Evolutionary conservation across 352 stramenopile genomes (phyloP), one percentile per base, ranked within the genome.

Genomic region (Hyaloperonospora brassicae): DNA sequence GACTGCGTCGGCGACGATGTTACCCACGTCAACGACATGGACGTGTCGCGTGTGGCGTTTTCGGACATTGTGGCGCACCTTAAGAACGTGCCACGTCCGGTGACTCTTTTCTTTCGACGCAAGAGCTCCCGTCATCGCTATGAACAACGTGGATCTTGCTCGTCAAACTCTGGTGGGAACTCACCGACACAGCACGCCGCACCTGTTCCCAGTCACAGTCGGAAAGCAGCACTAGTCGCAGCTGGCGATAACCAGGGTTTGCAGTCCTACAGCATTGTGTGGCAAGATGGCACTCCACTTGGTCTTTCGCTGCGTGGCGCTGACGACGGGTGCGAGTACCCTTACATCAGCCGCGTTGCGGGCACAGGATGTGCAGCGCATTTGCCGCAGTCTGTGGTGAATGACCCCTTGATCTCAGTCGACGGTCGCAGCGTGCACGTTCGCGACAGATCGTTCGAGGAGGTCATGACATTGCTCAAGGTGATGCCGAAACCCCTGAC

Each of bases 391-490:
- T 76, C 79, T 34, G 81, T 87, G 40, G 57, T 88, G 42, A 86
- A 87, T 38, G 83, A 93, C 58, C 74, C 66, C 22, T 61, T 93
- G 23, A 82, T 90, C 8, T 89, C 79, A 13, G 74, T 93, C 25
- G 79, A 91, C 36, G 80, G 80, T n/a, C 76, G 76, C 12, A 91
- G 80, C 35, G 80, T 90, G 24, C 83, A 93, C 45, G 59, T 74
- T 52, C 80, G 77, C 11, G 77, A 91, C 66, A 89, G 86, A 66
- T 76, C 79, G 5, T 94, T 94, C 48, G 83, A 94, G 44, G 84
- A 92, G 62, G 80, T 92, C 23, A 94, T 94, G 84, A 70, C 69
- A 25, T 77, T 91, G 68, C 76, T 94, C 46, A 92, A 92, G 64
- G 73, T 79, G 25, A 89, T 94, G 78, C 81, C 85, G 36, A 94